Evolutionary conservation across 108 stramenopile species (phyloP).

Genomic region (Aurantiochytrium sp.): DNA sequence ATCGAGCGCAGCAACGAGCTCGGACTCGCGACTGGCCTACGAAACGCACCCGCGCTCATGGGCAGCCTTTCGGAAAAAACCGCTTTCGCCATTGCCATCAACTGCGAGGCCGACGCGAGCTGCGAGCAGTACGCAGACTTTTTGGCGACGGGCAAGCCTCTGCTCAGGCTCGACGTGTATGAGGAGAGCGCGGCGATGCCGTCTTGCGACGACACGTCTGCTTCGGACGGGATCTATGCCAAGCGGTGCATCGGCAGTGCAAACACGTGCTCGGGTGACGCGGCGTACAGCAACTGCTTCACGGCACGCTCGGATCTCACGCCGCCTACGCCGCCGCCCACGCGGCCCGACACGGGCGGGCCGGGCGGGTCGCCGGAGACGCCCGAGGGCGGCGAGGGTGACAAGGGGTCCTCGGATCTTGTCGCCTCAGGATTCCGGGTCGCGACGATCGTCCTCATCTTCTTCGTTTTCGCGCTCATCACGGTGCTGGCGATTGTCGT

Average conservation of each 20-base stretch:
- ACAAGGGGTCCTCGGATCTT: too few species aligned
- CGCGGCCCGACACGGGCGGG: not conserved
- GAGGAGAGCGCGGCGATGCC: not conserved
- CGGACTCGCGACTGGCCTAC: not conserved
- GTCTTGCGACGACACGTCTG: not conserved
- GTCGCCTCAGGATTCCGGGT: too few species aligned
- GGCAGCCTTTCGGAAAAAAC: not conserved
- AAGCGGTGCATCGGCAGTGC: not conserved
- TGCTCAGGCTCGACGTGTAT: not conserved
- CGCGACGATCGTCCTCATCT: too few species aligned
- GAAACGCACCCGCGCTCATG: not conserved
- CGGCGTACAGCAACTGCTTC: not conserved
- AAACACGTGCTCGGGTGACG: not conserved
- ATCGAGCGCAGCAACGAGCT: not conserved
- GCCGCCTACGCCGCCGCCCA: not conserved
- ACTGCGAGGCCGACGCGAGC: not conserved
- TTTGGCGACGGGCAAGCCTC: not conserved
- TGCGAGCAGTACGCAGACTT: not conserved
- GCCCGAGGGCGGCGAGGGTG: not conserved
- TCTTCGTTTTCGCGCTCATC: too few species aligned
- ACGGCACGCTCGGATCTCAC: not conserved
- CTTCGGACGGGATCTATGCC: not conserved
- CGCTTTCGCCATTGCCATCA: not conserved
- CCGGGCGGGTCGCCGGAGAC: not conserved
- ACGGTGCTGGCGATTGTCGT: too few species aligned